Evolutionary conservation across 106 monocot genomes (phyloP).

Genomic region (Dioscorea zingiberensis): DNA sequence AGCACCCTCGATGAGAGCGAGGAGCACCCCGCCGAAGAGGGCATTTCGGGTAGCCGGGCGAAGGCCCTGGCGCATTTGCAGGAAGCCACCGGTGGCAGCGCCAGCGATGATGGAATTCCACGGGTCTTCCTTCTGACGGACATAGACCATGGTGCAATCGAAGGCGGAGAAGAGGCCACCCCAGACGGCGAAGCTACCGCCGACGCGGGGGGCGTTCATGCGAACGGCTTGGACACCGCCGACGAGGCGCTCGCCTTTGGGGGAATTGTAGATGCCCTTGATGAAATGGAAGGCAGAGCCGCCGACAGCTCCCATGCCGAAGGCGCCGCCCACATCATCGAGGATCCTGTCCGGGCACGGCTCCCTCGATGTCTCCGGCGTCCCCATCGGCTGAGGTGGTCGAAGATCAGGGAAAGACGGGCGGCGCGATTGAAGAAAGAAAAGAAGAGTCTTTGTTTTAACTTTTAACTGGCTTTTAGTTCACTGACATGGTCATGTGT

Average conservation of each 20-base stretch:
- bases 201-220: slow-evolving; percentile 86
- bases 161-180: slow-evolving; percentile 88
- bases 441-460: too few relatives aligned
- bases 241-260: slow-evolving; percentile 66
- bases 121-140: slow-evolving; percentile 92
- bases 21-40: slow-evolving; percentile 47
- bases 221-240: slow-evolving; percentile 65
- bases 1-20: slow-evolving; percentile 63
- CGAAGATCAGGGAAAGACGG: slow-evolving; percentile 8
- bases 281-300: slow-evolving; percentile 86
- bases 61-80: slow-evolving; percentile 66
- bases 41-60: slow-evolving; percentile 46
- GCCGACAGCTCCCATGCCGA: slow-evolving; percentile 90
- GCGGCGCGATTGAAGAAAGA: too few relatives aligned
- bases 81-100: slow-evolving; percentile 83
- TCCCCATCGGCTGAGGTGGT: slow-evolving; percentile 41
- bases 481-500: too few relatives aligned
- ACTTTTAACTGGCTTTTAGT: too few relatives aligned
- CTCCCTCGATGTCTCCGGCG: slow-evolving; percentile 89
- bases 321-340: slow-evolving; percentile 81
- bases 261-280: slow-evolving; percentile 80
- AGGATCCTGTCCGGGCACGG: slow-evolving; percentile 86
- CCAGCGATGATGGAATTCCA: slow-evolving; percentile 89
- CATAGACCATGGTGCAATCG: slow-evolving; percentile 85
- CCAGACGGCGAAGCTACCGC: slow-evolving; percentile 96